Evolutionary conservation across 768 basidiomycete species (phyloP), one percentile per base, ranked within the genome.

Genomic region (Lactifluus rugatus): DNA sequence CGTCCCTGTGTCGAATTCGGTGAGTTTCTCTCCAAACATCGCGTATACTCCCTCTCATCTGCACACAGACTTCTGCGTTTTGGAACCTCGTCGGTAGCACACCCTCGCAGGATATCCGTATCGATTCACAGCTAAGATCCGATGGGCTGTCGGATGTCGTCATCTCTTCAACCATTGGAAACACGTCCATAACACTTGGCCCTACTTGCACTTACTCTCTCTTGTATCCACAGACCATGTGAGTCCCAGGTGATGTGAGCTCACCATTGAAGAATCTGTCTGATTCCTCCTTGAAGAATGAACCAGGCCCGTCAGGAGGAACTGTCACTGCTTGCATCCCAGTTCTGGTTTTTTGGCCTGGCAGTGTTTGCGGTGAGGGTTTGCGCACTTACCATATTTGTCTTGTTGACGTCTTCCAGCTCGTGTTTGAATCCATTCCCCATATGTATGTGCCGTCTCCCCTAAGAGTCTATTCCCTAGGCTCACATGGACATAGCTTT

Each of bases 371-470:
- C 65, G 5, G 64, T 65, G 53, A 37, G 51, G 54, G 3, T 45
- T 31, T 13, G 7, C 23, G 10, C 5, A 6, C 11, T 44, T 11
- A 14, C 6, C 13, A 13, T 2, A 36, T 34, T 28, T n/a, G 51
- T 21, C 36, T 57, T 41, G 25, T 48, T 50, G 44, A 45, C 0
- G 2, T 23, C 21, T 28, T 52, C 19, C 37, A 71, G 70, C 74
- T 82, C 56, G 59, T 76, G 17, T 72, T 73, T 37, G 76, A 80
- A 56, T 82, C 81, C 1, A 74, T 80, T 2, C 78, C 82, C 17
- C 81, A 83, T 63, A 67, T 77, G 81, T 81, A 61, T 54, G 76
- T 65, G 16, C 2, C 2, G 19, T 44, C 26, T 11, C 13, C 41
- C 19, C 37, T 55, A 26, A 50, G 16, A 36, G 9, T 11, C 41